phyloP scores from a whole-genome alignment of 371 early-diverging fungal species.

The Dinochytrium kinnereticum region DNA sequence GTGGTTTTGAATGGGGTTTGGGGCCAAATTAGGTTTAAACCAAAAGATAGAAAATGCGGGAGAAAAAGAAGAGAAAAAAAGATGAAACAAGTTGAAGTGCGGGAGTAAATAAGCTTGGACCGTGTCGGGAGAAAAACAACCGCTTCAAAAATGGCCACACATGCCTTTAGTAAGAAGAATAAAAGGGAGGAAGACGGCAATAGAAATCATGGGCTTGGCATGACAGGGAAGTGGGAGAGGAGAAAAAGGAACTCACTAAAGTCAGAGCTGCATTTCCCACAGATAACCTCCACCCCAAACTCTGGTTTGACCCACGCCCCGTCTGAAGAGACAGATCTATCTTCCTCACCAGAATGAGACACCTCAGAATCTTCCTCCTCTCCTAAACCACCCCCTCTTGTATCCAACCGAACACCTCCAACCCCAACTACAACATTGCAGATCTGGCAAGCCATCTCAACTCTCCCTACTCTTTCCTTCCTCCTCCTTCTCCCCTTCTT shows the following conservation, averaged over 20 bases:
- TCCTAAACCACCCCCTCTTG: not conserved
- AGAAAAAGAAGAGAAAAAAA: not conserved
- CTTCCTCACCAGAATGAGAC: no score
- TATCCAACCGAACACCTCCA: conserved; percentile 7
- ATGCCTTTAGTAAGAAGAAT: no score
- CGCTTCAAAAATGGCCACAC: no score
- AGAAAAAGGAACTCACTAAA: conserved; percentile 8
- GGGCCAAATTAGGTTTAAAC: no score
- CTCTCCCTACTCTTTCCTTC: not conserved
- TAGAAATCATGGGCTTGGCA: no score
- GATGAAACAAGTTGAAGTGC: not conserved
- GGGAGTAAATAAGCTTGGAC: no score
- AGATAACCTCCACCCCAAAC: conserved; percentile 16
- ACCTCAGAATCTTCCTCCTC: conserved; percentile 8
- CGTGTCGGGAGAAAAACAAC: no score
- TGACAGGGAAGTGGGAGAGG: not conserved
- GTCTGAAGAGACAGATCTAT: not conserved
- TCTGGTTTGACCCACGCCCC: not conserved
- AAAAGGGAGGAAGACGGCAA: no score
- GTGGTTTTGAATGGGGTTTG: no score
- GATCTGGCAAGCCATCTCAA: conserved; percentile 15
- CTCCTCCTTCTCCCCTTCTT: not conserved
- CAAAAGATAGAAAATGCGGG: not conserved
- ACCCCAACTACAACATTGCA: not conserved
- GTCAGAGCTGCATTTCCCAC: conserved; percentile 9